Evolutionary conservation across 768 basidiomycete species (phyloP), one percentile per base, ranked within the genome.

Genomic region (Stropharia rugosoannulata): DNA sequence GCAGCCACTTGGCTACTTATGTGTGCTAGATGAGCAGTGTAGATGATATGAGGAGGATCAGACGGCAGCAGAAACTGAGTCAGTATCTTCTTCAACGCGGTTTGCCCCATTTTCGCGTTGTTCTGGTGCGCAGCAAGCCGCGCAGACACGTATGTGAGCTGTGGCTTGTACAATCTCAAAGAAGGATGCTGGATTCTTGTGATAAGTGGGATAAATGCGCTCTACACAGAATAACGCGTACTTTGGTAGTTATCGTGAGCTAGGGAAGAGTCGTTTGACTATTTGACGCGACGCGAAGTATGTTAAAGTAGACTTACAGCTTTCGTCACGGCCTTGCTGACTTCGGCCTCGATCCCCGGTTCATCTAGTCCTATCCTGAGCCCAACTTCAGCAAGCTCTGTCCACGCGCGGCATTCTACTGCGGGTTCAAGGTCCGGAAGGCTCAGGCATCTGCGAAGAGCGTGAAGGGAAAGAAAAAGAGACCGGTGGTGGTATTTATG

Each of bases 331-430:
- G 87, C 84, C 54, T 77, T 82, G 63, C 89, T 87, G 18, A 87
- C 85, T 65, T 90, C 88, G 0, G 51, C 65, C 59, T 81, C 82
- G 7, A 86, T 70, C 27, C 75, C 81, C n/a, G n/a, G 80, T 70
- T 81, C 81, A 76, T 41, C 65, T 48, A 66, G 79, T 58, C 55
- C 76, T 42, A 83, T 76, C 56, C 74, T 74, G 64, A 90, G 75
- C 3, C 88, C 89, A 1, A 89, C 62, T 67, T 92, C 90, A 0
- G 83, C 89, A 0, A 91, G 60, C 9, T 80, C 79, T 0, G 84
- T 83, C 83, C 86, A 90, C 1, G 87, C 87, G 7, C 83, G 74
- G 64, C 87, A 90, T 62, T 90, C 89, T 8, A 85, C 66, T 49
- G 80, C 79, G 5, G 79, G 76, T 5, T 83, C 79, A 1, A 90